Evolutionary conservation across 1,284 basidiomycete species (phyloP).

Genomic region (Acaromyces ingoldii): DNA sequence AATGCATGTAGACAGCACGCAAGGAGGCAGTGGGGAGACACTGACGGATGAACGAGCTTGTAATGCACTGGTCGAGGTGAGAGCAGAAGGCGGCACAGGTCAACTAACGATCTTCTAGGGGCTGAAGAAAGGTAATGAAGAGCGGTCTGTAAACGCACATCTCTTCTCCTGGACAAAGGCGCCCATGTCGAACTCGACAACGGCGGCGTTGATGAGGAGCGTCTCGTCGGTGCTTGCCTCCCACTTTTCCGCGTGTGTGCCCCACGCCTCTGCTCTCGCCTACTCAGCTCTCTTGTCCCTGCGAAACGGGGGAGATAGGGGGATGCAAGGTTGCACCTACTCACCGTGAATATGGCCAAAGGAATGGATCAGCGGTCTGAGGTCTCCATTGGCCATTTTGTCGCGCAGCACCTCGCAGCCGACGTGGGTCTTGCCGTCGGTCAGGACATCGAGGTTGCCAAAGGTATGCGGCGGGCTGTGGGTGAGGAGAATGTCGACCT

Average conservation of each 20-base stretch:
- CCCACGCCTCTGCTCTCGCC: neutral
- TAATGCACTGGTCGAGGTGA: too few species aligned
- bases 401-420: slow-evolving; percentile 27
- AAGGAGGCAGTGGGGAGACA: too few species aligned
- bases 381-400: slow-evolving; percentile 9
- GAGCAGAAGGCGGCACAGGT: too few species aligned
- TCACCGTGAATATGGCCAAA: slow-evolving; percentile 32
- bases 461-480: neutral
- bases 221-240: slow-evolving; percentile 6
- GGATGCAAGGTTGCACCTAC: neutral
- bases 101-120: too few species aligned
- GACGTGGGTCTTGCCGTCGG: slow-evolving; percentile 20
- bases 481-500: slow-evolving; percentile 32
- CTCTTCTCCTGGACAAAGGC: neutral
- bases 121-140: too few species aligned
- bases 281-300: neutral
- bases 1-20: neutral
- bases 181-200: slow-evolving; percentile 26
- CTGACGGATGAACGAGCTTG: too few species aligned
- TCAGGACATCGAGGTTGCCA: slow-evolving; percentile 13
- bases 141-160: too few species aligned
- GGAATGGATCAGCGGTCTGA: slow-evolving; percentile 18
- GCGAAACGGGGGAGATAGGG: neutral
- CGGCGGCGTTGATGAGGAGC: slow-evolving; percentile 24
- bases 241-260: slow-evolving; percentile 12